These are phyloP conservation scores for Auriscalpium microsporum DNA, from an alignment of 768 basidiomycete genomes.

Conservation along the genomic window DNA sequence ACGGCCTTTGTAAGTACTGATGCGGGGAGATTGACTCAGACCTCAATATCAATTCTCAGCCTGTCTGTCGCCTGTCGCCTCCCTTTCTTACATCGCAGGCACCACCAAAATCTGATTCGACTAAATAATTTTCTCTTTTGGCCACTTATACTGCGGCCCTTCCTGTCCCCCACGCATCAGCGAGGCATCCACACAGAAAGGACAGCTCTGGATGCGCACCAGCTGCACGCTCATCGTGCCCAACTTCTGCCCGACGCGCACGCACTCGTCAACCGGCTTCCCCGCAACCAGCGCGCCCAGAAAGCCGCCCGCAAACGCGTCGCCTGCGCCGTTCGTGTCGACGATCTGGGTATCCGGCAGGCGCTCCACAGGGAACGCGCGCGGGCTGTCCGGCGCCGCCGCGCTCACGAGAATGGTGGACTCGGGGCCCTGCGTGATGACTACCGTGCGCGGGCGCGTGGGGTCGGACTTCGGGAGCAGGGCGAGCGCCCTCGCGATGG, in stretches of 20 bases:
- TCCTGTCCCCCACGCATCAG: too few relatives aligned
- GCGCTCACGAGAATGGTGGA: slow-evolving; percentile 73
- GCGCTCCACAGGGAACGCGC: slow-evolving; percentile 48
- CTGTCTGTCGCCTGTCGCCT: too few relatives aligned
- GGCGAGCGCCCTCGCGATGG: slow-evolving; percentile 74
- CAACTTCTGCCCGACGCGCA: slow-evolving; percentile 82
- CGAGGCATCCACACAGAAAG: too few relatives aligned
- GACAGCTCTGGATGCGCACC: too few relatives aligned
- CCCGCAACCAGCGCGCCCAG: slow-evolving; percentile 76
- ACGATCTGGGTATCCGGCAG: slow-evolving; percentile 63
- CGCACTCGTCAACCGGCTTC: too few relatives aligned
- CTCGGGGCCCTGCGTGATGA: slow-evolving; percentile 89
- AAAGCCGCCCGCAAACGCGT: slow-evolving; percentile 96
- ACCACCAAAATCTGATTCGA: too few relatives aligned
- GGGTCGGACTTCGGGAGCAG: slow-evolving; percentile 64
- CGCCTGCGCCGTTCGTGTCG: slow-evolving; percentile 97
- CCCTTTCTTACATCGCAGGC: too few relatives aligned
- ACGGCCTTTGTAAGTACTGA: too few relatives aligned
- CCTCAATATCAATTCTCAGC: too few relatives aligned
- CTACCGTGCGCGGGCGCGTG: slow-evolving; percentile 67
- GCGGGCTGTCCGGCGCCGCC: slow-evolving; percentile 42
- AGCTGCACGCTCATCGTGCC: slow-evolving; percentile 80
- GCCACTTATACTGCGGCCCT: too few relatives aligned
- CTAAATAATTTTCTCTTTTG: too few relatives aligned
- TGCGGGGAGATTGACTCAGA: too few relatives aligned